Evolutionary conservation across 1,139 yeast species (phyloP).

Genomic region (Kodamaea arcana): DNA sequence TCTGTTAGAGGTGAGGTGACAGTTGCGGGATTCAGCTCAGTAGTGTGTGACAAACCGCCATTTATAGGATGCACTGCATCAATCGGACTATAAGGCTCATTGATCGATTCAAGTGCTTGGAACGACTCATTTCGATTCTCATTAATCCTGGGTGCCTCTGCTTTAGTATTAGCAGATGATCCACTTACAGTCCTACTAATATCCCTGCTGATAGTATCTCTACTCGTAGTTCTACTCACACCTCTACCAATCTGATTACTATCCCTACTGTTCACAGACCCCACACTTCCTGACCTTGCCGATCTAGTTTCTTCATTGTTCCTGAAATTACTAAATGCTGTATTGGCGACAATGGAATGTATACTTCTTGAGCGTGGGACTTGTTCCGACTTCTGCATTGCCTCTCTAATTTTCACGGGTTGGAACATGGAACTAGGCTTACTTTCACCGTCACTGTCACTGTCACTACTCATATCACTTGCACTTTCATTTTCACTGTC

Average conservation of each 20-base stretch:
- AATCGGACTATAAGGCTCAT: neutral
- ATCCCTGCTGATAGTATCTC: neutral
- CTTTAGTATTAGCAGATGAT: neutral
- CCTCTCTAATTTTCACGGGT: neutral
- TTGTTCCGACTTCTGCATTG: constrained; percentile 2
- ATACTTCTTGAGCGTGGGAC: constrained; percentile 11
- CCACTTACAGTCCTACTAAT: constrained; percentile 1
- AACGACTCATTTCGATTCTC: neutral
- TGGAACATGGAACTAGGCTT: neutral
- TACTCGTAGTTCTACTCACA: neutral
- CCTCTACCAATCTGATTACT: neutral
- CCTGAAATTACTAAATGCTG: constrained; percentile 42
- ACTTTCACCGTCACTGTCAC: neutral
- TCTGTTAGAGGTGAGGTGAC: neutral
- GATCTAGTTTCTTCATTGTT: constrained; percentile 8
- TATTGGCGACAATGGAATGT: constrained; percentile 35
- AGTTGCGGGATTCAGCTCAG: neutral
- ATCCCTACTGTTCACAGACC: neutral
- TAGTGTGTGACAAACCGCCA: no score
- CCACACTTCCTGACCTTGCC: neutral
- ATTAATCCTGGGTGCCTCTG: neutral
- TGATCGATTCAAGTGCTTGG: neutral
- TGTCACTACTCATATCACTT: neutral
- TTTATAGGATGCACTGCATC: neutral
- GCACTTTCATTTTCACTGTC: constrained; percentile 1